A percentile compares a stretch with the other conserved stretches of the same genome.
phyloP scores from a whole-genome alignment of 495 filamentous ascomycete species.

The Penicilliopsis zonata region DNA sequence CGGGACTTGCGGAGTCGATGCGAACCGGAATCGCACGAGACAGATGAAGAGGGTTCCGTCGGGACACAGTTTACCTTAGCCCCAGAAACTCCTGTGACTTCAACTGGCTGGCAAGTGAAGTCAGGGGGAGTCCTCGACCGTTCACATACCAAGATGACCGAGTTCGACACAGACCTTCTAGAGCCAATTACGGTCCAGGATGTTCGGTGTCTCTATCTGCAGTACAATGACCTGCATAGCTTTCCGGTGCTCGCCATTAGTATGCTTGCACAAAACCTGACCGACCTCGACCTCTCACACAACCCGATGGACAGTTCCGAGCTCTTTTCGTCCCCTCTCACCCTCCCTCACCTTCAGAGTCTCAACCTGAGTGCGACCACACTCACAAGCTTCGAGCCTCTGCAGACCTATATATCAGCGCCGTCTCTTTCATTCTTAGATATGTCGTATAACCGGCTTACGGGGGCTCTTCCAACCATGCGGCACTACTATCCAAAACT shows the following conservation, averaged over 20 bases:
- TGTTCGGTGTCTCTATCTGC: constrained; percentile 49
- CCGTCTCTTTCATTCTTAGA: constrained; percentile 65
- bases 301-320: constrained; percentile 59
- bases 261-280: constrained; percentile 56
- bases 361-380: constrained; percentile 61
- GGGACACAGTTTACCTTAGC: constrained; percentile 34
- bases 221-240: constrained; percentile 59
- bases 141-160: constrained; percentile 49
- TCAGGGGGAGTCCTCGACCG: constrained; percentile 62
- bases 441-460: constrained; percentile 66
- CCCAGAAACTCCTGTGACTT: constrained; percentile 23
- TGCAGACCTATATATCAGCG: constrained; percentile 52
- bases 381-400: constrained; percentile 49
- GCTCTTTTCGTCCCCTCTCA: constrained; percentile 43
- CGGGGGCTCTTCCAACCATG: constrained; percentile 45
- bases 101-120: constrained; percentile 47
- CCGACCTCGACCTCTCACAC: constrained; percentile 63
- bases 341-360: constrained; percentile 60
- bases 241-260: constrained; percentile 54
- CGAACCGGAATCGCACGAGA: constrained; percentile 40
- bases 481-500: constrained; percentile 53
- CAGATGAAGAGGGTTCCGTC: constrained; percentile 29
- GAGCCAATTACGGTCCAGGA: constrained; percentile 31
- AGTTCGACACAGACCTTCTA: constrained; percentile 32
- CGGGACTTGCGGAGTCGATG: constrained; percentile 57